Base-by-base conservation (phyloP, 495 filamentous ascomycete species). In the Aspergillus homomorphus region DNA sequence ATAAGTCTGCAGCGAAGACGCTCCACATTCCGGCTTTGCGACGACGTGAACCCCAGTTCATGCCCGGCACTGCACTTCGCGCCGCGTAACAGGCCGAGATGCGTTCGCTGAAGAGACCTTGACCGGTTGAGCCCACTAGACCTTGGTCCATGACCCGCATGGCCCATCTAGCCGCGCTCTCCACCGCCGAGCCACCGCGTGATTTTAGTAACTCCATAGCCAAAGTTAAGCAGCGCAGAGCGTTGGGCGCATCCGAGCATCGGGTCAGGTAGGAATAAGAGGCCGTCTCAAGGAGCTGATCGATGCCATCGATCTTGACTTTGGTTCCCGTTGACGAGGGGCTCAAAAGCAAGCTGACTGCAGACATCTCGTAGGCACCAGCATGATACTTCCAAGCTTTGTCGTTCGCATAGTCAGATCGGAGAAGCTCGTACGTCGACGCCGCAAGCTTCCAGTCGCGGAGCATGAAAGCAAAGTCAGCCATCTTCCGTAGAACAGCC, bases 361-460 rank as follows among this genome's bases (percentile, higher is more conserved):
- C 94, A 4, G 87, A 83, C 92, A 98, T 96, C 74, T 98, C 94
- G 69, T 92, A 88, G 15, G 89, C 88, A 0, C 89, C 91, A 0
- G 95, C 94, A 68, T 97, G 91, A 62, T 97, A 91, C 63, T 81
- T 88, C 94, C 95, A 98, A 1, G 94, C 94, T 71, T 97, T 96
- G 69, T 98, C 93, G 67, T 92, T 93, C 57, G 84, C 86, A 66
- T 91, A 98, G 66, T 98, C 94, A 8, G 86, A 80, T 30, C 90
- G 82, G 3, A 98, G 78, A 16, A 98, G 79, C 19, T 98, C 94
- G 70, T 96, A 98, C 0, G 88, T 92, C 9, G 85, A 89, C 62
- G 92, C 84, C 45, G 94, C 87, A n/a, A 98, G 77, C 68, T 92
- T 96, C 84, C 85, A 98, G 69, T 98, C 94, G 22, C 94, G 84